Conservation (phyloP, 192 early-diverging fungal species). For the Funneliformis mosseae region DNA sequence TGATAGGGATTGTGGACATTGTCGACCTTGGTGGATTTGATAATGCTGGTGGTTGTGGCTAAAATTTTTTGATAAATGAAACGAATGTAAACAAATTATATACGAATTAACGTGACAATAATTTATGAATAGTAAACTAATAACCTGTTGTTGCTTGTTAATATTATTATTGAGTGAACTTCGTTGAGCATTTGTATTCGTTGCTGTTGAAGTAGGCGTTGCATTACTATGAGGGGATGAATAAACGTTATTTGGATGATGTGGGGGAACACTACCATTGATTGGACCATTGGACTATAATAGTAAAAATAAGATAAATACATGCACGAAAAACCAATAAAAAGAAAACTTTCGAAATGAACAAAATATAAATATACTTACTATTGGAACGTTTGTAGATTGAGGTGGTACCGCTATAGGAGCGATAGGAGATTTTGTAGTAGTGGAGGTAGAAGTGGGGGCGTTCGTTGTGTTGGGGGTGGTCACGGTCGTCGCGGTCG, state of each 20-base stretch:
- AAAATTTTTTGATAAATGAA: neutral
- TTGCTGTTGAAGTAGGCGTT: neutral
- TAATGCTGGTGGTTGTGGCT: neutral
- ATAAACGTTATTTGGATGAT: neutral
- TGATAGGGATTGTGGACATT: conserved; percentile 17
- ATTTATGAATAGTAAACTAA: neutral
- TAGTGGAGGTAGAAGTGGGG: neutral
- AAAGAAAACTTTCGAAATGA: neutral
- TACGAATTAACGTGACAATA: neutral
- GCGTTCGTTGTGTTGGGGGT: neutral
- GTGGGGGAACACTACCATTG: neutral
- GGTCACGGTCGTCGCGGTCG: neutral
- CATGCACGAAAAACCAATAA: neutral
- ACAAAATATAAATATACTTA: neutral
- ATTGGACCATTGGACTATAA: conserved; percentile 6
- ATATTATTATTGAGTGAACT: neutral
- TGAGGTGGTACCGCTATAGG: neutral
- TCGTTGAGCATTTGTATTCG: neutral
- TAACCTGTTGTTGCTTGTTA: neutral
- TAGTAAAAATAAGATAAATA: neutral
- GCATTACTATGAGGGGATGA: neutral
- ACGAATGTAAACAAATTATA: neutral
- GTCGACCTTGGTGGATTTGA: neutral
- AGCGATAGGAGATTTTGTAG: neutral
- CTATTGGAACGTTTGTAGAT: neutral